These are phyloP conservation scores for Cyclotella atomus DNA, from an alignment of 108 stramenopile genomes.

Conservation along the genomic window DNA sequence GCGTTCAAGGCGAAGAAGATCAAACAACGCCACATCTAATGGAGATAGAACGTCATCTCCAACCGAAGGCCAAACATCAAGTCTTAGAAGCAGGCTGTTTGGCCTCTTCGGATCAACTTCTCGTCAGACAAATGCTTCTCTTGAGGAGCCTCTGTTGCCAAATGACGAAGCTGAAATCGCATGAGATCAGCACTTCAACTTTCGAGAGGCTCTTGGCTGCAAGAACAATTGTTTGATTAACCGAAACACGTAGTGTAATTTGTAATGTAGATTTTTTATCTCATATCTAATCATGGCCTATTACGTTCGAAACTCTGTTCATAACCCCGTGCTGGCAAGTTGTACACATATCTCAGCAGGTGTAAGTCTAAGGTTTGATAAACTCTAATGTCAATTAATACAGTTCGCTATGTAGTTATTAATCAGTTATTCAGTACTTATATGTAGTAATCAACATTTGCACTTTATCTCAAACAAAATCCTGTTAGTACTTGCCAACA, in stretches of 20 bases:
- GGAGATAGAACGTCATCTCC: neutral
- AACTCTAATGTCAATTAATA: too few species aligned
- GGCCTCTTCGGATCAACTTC: conserved; percentile 10
- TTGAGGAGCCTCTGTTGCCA: conserved; percentile 32
- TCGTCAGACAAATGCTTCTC: neutral
- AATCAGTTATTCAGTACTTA: too few species aligned
- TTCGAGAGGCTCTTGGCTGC: neutral
- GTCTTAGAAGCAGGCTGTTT: conserved; percentile 7
- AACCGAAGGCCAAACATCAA: neutral
- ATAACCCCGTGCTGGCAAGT: neutral
- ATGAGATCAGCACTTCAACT: neutral
- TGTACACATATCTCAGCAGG: too few species aligned
- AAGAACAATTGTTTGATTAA: neutral
- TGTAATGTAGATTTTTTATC: neutral
- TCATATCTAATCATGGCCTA: neutral
- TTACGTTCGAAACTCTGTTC: neutral
- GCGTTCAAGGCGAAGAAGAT: neutral
- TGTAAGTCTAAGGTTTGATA: too few species aligned
- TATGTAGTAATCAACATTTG: too few species aligned
- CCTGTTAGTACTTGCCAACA: neutral
- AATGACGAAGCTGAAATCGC: conserved; percentile 1
- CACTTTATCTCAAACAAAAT: too few species aligned
- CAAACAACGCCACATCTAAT: neutral
- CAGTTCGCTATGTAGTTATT: too few species aligned
- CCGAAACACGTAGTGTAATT: neutral